These are phyloP conservation scores for Plasmodium sp. DNA, from an alignment of 169 alveolate species.

Conservation along the genomic window DNA sequence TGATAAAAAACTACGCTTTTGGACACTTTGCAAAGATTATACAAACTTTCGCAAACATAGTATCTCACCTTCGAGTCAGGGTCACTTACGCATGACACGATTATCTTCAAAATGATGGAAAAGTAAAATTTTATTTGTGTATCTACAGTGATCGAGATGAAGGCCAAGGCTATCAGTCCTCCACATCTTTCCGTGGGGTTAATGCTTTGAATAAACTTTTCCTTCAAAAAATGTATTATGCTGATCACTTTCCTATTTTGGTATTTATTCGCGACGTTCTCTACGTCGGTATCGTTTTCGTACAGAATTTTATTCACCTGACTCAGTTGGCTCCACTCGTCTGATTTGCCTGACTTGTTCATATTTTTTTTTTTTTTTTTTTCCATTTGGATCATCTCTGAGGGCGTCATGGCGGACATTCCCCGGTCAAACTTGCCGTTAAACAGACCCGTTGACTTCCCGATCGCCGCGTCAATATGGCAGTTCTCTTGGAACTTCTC, in stretches of 20 bases:
- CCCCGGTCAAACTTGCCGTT: neutral
- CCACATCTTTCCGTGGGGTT: conserved; percentile 55
- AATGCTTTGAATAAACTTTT: conserved; percentile 36
- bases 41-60: conserved; percentile 85
- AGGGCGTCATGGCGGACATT: neutral
- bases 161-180: conserved; percentile 61
- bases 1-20: conserved; percentile 36
- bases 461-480: conserved; percentile 14
- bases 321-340: neutral
- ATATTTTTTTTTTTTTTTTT: conserved; percentile 6
- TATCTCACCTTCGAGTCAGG: conserved; percentile 83
- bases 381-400: neutral
- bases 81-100: conserved; percentile 72
- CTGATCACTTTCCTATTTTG: conserved; percentile 46
- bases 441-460: neutral
- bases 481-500: conserved; percentile 61
- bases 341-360: neutral
- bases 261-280: conserved; percentile 21
- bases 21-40: conserved; percentile 79
- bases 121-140: conserved; percentile 54
- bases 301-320: conserved; percentile 19
- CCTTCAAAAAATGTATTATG: conserved; percentile 34
- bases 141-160: conserved; percentile 53
- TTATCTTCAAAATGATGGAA: conserved; percentile 31
- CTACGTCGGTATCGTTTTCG: conserved; percentile 26